Conservation (phyloP, 768 basidiomycete genomes). For the Symmetrospora coprosmae region DNA sequence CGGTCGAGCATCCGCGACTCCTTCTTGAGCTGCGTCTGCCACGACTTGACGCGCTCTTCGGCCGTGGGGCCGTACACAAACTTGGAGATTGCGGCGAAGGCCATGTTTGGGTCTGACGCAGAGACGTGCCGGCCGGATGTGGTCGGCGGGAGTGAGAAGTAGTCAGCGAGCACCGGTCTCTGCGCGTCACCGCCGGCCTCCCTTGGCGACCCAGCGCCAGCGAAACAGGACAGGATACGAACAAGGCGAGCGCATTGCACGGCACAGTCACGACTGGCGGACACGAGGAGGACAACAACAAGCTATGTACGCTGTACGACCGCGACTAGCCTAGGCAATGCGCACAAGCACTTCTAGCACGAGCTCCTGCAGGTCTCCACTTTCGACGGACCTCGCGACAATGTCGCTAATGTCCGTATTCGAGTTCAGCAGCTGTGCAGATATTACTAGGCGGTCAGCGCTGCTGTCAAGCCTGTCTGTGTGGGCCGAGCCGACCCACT, state of each 20-base stretch:
- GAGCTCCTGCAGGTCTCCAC: slow-evolving; percentile 9
- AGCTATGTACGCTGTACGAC: not conserved
- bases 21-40: slow-evolving; percentile 72
- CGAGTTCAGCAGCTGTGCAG: slow-evolving; percentile 11
- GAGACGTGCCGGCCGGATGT: no score
- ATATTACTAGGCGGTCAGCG: no score
- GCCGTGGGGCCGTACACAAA: slow-evolving; percentile 93
- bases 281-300: not conserved
- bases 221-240: not conserved
- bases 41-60: slow-evolving; percentile 77
- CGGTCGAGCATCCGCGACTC: slow-evolving; percentile 74
- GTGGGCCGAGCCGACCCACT: no score
- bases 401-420: slow-evolving; percentile 1
- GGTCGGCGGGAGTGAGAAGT: no score
- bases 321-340: not conserved
- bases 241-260: not conserved
- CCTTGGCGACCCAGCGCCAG: not conserved
- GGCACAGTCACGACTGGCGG: not conserved
- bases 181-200: not conserved
- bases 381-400: not conserved
- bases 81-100: slow-evolving; percentile 48
- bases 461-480: no score
- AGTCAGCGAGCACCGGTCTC: no score
- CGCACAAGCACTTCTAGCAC: slow-evolving; percentile 5
- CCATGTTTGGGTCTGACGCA: no score